phyloP scores from a whole-genome alignment of 2,329 filamentous ascomycete genomes.

The Venturia asperata region DNA sequence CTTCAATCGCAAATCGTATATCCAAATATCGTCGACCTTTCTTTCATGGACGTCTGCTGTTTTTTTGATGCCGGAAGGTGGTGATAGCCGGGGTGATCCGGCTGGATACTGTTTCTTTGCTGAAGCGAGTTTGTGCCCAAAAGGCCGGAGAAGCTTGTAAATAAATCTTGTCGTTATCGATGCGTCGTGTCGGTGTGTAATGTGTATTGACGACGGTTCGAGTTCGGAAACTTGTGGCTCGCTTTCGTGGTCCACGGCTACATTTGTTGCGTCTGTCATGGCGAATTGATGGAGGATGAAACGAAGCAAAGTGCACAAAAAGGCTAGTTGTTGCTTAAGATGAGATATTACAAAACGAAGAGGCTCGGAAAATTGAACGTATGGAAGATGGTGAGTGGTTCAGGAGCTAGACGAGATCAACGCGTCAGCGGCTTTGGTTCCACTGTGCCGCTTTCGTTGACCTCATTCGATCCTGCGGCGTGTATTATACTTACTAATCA shows the following conservation, averaged over 20 bases:
- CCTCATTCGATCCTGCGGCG: no score
- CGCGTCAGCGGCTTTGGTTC: conserved; percentile 8
- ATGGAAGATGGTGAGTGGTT: neutral
- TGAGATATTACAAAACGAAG: neutral
- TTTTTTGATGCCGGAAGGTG: conserved; percentile 30
- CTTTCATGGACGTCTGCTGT: conserved; percentile 36
- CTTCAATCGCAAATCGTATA: conserved; percentile 39
- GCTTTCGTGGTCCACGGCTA: neutral
- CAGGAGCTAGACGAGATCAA: neutral
- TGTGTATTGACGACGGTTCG: conserved; percentile 24
- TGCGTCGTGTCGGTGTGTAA: conserved; percentile 35
- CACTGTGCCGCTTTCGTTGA: neutral
- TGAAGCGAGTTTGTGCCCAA: conserved; percentile 32
- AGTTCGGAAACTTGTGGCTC: neutral
- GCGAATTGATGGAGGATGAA: neutral
- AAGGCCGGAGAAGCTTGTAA: conserved; percentile 33
- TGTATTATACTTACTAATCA: no score
- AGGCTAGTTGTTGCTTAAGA: neutral
- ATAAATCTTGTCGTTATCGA: conserved; percentile 31
- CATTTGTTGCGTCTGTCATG: neutral
- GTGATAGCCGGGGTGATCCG: conserved; percentile 36
- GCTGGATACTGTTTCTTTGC: conserved; percentile 29
- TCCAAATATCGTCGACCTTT: conserved; percentile 37
- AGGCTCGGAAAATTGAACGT: neutral
- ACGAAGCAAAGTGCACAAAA: neutral